A percentile compares a stretch with the other conserved stretches of the same genome.
Conservation (phyloP, 2,329 filamentous ascomycete genomes). For the Calonectria fujianensis region DNA sequence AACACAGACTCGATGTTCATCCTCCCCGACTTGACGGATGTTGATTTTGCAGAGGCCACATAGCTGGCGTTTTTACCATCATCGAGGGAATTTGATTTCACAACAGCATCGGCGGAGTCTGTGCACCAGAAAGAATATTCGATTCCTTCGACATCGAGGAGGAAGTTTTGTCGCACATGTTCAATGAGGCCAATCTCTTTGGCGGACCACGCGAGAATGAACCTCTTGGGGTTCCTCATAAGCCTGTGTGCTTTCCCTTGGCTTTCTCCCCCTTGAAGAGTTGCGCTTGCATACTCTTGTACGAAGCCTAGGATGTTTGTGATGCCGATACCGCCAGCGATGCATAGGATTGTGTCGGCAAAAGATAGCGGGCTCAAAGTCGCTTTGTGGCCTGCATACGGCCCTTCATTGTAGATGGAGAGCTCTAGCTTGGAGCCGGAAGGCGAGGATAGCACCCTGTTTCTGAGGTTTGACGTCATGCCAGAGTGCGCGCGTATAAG, state of each 20-base stretch:
- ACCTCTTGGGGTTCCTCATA: background rate
- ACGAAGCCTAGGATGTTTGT: constrained; percentile 19
- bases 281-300: background rate
- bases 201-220: constrained; percentile 6
- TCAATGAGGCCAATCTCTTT: constrained; percentile 11
- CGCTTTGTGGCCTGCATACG: constrained; percentile 23
- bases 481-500: constrained; percentile 5
- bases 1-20: constrained; percentile 2
- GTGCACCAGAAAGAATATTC: constrained; percentile 11
- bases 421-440: background rate
- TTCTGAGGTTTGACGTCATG: background rate
- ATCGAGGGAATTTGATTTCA: background rate
- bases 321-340: constrained; percentile 34
- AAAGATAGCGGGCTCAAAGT: background rate
- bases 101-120: background rate
- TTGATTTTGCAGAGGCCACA: background rate
- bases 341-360: constrained; percentile 28
- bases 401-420: constrained; percentile 6
- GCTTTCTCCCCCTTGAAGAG: background rate
- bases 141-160: background rate
- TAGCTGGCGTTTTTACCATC: background rate
- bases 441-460: background rate
- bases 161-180: background rate
- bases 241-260: background rate
- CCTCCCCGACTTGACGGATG: background rate